A percentile compares a stretch with the other conserved stretches of the same genome.
Conservation (phyloP, 1,284 basidiomycete species). For the Taiwanofungus camphoratus region DNA sequence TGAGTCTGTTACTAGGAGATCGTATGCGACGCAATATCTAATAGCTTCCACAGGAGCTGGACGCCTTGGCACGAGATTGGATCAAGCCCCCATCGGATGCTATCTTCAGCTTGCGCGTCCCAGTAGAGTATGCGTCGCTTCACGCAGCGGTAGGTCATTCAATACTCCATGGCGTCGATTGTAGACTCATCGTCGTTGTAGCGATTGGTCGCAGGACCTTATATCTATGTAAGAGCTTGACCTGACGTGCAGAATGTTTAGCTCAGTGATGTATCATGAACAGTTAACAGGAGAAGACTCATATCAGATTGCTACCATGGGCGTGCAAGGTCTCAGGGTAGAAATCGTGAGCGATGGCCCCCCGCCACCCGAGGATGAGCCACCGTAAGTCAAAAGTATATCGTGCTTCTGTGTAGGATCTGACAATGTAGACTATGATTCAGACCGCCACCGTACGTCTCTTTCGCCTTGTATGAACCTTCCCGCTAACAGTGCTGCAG, state of each 20-base stretch:
- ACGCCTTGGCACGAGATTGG: conserved; percentile 74
- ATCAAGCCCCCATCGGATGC: conserved; percentile 75
- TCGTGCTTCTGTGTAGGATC: background rate
- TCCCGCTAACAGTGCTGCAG: conserved; percentile 30
- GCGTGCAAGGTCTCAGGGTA: conserved; percentile 70
- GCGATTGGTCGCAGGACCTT: conserved; percentile 71
- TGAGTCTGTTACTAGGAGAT: conserved; percentile 26
- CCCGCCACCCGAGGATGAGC: conserved; percentile 67
- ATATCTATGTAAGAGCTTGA: conserved; percentile 59
- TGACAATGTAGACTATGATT: conserved; percentile 11
- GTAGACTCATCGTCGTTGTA: conserved; percentile 27
- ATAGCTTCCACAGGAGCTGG: conserved; percentile 53
- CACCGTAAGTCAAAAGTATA: conserved; percentile 54
- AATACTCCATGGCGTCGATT: background rate
- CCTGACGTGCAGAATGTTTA: background rate
- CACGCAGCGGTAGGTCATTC: conserved; percentile 63
- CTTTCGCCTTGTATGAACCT: background rate
- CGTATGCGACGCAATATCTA: background rate
- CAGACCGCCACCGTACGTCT: conserved; percentile 67
- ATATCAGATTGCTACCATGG: conserved; percentile 75
- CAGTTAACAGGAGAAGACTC: conserved; percentile 78
- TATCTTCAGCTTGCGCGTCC: conserved; percentile 64
- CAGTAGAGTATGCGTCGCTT: conserved; percentile 76
- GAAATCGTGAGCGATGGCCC: conserved; percentile 78
- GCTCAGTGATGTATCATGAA: too few relatives aligned